These are phyloP conservation scores for Spirogloea muscicola DNA, from an alignment of 139 green algal genomes.

Conservation along the genomic window DNA sequence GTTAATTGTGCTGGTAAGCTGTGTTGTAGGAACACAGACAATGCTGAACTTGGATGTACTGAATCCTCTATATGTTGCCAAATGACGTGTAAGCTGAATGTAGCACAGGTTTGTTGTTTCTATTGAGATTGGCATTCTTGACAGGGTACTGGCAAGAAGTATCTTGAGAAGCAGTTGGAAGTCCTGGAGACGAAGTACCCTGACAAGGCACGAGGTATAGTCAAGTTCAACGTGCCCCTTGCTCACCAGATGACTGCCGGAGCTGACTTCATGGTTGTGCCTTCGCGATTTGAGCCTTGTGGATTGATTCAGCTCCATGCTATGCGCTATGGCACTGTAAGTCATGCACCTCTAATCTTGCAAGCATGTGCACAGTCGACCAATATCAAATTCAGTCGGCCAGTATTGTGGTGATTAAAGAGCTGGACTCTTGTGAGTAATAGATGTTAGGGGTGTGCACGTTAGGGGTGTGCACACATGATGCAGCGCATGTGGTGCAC, in stretches of 20 bases:
- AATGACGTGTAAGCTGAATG: background rate
- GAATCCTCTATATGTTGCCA: background rate
- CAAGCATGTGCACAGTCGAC: too few relatives aligned
- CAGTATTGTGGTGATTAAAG: too few relatives aligned
- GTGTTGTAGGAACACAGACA: background rate
- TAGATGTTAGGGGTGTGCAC: too few relatives aligned
- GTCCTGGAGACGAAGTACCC: constrained; percentile 70
- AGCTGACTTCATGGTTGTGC: constrained; percentile 96
- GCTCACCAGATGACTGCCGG: constrained; percentile 93
- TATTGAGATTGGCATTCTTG: background rate
- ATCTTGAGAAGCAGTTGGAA: constrained; percentile 72
- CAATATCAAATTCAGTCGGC: too few relatives aligned
- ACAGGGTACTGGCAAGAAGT: constrained; percentile 95
- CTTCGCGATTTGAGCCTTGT: constrained; percentile 96
- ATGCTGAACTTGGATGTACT: background rate
- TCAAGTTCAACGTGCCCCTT: constrained; percentile 85
- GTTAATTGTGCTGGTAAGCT: constrained; percentile 38
- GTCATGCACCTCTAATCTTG: too few relatives aligned
- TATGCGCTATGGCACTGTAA: constrained; percentile 64
- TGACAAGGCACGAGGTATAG: constrained; percentile 71
- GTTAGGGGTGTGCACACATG: too few relatives aligned
- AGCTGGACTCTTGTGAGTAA: too few relatives aligned
- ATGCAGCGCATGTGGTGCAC: too few relatives aligned
- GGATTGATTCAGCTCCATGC: constrained; percentile 94
- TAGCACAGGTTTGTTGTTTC: background rate